phyloP scores from a whole-genome alignment of 495 filamentous ascomycete genomes.

The Podospora sp. region DNA sequence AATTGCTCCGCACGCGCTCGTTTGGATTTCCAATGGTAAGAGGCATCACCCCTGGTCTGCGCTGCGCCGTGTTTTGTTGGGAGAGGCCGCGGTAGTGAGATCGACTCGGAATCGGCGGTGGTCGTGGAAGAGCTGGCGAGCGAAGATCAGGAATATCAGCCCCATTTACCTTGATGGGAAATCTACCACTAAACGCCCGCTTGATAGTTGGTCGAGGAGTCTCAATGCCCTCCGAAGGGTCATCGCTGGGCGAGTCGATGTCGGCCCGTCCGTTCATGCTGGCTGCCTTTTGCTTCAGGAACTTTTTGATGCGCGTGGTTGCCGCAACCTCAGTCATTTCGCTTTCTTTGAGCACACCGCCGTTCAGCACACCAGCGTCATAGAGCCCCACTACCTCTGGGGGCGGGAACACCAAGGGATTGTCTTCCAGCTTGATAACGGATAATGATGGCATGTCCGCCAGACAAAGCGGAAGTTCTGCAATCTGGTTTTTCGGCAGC shows the following conservation, averaged over 20 bases:
- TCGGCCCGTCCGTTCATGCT: constrained; percentile 54
- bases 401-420: constrained; percentile 74
- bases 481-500: constrained; percentile 81
- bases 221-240: constrained; percentile 66
- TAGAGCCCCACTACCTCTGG: constrained; percentile 57
- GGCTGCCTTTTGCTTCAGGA: constrained; percentile 62
- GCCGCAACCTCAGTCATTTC: constrained; percentile 65
- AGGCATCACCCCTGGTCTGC: constrained; percentile 70
- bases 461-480: constrained; percentile 76
- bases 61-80: constrained; percentile 65
- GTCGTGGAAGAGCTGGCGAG: constrained; percentile 65
- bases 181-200: constrained; percentile 73
- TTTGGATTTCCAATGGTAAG: constrained; percentile 67
- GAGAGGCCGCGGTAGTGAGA: constrained; percentile 80
- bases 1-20: constrained; percentile 87
- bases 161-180: constrained; percentile 78
- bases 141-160: constrained; percentile 58
- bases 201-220: constrained; percentile 73
- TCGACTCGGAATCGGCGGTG: constrained; percentile 72
- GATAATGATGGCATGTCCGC: constrained; percentile 87
- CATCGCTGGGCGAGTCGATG: constrained; percentile 65
- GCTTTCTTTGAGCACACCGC: constrained; percentile 48
- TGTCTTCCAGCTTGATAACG: constrained; percentile 84
- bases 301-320: constrained; percentile 76
- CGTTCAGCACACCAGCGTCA: constrained; percentile 47